phyloP scores from a whole-genome alignment of 108 stramenopile genomes.

The Epipyxis sp. region DNA sequence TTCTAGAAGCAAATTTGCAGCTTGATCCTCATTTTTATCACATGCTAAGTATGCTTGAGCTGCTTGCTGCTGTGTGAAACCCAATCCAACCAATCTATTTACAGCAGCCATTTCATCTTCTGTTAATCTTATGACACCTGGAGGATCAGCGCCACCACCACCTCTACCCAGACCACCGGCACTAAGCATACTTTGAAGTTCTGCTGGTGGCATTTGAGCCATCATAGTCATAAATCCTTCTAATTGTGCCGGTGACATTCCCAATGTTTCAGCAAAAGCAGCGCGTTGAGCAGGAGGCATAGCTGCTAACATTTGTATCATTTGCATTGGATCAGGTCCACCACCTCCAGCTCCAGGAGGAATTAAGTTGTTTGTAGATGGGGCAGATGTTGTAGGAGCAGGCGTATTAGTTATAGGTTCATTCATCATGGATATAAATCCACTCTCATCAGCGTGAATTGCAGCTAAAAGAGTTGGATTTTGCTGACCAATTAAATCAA shows the following conservation, averaged over 20 bases:
- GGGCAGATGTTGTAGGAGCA: constrained; percentile 40
- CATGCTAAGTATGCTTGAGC: constrained; percentile 94
- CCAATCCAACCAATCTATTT: constrained; percentile 84
- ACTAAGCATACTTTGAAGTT: constrained; percentile 72
- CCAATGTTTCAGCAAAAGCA: constrained; percentile 85
- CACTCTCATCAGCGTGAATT: constrained; percentile 88
- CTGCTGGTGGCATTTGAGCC: constrained; percentile 77
- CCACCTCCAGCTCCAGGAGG: constrained; percentile 42
- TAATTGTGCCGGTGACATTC: constrained; percentile 83
- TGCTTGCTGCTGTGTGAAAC: constrained; percentile 82
- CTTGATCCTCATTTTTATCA: constrained; percentile 97
- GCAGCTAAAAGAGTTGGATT: constrained; percentile 79
- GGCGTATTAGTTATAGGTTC: constrained; percentile 76
- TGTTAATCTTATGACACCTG: constrained; percentile 72
- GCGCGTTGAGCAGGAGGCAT: constrained; percentile 81
- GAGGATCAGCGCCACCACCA: constrained; percentile 54
- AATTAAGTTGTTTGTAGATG: too few species aligned
- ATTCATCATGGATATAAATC: constrained; percentile 94
- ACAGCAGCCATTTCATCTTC: constrained; percentile 94
- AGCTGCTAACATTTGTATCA: constrained; percentile 72
- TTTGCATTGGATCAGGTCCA: constrained; percentile 60
- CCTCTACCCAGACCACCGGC: constrained; percentile 53
- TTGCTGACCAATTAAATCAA: constrained; percentile 82
- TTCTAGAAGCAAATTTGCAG: constrained; percentile 87
- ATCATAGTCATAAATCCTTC: constrained; percentile 81